A percentile compares a stretch with the other conserved stretches of the same genome.
These are phyloP conservation scores for Mycosphaerella arachidis DNA, from an alignment of 2,329 filamentous ascomycete species.

Conservation along the genomic window DNA sequence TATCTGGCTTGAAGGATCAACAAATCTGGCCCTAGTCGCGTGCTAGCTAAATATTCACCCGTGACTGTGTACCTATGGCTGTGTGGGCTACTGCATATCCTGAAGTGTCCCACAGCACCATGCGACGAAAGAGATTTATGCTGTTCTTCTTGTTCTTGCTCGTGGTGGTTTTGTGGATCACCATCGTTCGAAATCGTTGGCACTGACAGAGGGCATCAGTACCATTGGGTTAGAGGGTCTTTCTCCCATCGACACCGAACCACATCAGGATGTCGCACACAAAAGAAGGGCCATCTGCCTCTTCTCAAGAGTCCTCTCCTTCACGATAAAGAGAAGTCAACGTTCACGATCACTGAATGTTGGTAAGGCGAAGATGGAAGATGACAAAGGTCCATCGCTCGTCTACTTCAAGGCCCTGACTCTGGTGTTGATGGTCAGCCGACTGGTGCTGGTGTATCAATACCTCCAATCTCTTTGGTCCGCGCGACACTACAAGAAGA, in stretches of 20 bases:
- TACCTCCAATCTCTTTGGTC: conserved; percentile 36
- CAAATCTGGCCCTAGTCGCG: background rate
- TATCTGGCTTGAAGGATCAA: background rate
- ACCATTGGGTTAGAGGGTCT: background rate
- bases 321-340: background rate
- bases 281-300: background rate
- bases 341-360: background rate
- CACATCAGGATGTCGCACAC: background rate
- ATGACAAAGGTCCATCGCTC: background rate
- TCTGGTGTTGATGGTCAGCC: conserved; percentile 34
- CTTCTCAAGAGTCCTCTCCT: background rate
- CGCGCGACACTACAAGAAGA: conserved; percentile 15
- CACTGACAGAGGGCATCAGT: background rate
- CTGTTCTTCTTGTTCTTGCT: background rate
- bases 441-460: conserved; percentile 36
- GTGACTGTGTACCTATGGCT: background rate
- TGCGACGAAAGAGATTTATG: background rate
- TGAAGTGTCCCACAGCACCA: background rate
- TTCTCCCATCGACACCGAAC: background rate
- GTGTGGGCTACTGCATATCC: background rate
- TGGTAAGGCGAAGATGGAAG: conserved; percentile 27
- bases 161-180: background rate
- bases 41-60: background rate
- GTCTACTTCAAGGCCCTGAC: background rate
- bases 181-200: background rate